Evolutionary conservation across 768 basidiomycete genomes (phyloP), one percentile per base, ranked within the genome.

Genomic region (Piloderma croceum): DNA sequence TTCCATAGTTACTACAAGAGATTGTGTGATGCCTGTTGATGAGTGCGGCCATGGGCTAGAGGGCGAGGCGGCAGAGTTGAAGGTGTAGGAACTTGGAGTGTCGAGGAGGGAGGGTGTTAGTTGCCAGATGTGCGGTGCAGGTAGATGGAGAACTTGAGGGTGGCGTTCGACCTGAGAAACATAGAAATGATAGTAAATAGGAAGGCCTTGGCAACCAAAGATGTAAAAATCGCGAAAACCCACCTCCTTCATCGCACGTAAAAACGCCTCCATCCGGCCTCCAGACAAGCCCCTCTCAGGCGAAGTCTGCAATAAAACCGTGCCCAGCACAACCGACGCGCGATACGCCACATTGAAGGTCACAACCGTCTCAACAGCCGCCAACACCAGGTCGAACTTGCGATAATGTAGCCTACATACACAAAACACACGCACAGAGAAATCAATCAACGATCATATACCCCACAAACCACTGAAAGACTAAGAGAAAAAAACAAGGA

Each of bases 71-170:
- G 38, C n/a, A 36, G 36, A 10, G 37, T 36, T 10, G 35, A 39
- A 5, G 44, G 31, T 11, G 46, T 42, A 13, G 44, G 41, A 13
- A 17, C 35, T 41, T 9, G 46, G 39, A 1, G 55, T 39, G 3
- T 60, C 46, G 6, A 59, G 51, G 5, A 61, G 51, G 15, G 63
- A 53, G 1, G 81, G 78, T 1, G 77, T 73, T 31, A 93, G 76
- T 53, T 92, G 89, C 89, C 89, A 93, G 40, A 93, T 79, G 47
- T 90, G 88, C 1, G 89, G 90, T 9, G 86, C 80, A 1, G 85
- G 82, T 9, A 94, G 73, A 54, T 90, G 86, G 0, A 86, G 56
- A 19, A 96, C 84, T 45, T 85, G 74, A 0, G 89, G 86, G 47
- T 94, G 90, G 3, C 82, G 72, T 55, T 92, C 88, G 46, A 93